phyloP scores from a whole-genome alignment of 2,329 filamentous ascomycete species.

The Cladosporium sp. region DNA sequence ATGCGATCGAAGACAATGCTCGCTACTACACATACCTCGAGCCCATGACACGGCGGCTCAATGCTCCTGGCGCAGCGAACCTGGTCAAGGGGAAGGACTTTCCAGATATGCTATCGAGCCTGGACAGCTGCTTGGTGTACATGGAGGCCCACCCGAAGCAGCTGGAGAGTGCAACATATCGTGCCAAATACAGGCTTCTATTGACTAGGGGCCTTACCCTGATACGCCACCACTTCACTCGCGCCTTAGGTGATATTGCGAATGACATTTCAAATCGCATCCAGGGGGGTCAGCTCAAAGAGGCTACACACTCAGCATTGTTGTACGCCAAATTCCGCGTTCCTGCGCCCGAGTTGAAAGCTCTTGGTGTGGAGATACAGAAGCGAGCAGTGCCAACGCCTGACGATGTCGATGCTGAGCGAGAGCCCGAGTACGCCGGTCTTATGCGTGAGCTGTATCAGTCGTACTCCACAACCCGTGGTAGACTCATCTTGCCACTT shows the following conservation, averaged over 20 bases:
- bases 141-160: slow-evolving; percentile 84
- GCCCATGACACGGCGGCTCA: slow-evolving; percentile 81
- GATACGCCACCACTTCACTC: slow-evolving; percentile 63
- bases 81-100: slow-evolving; percentile 82
- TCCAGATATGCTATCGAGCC: slow-evolving; percentile 77
- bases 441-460: slow-evolving; percentile 62
- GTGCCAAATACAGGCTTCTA: slow-evolving; percentile 79
- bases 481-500: slow-evolving; percentile 57
- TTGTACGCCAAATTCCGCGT: slow-evolving; percentile 69
- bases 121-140: slow-evolving; percentile 89
- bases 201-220: slow-evolving; percentile 66
- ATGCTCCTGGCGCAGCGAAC: slow-evolving; percentile 83
- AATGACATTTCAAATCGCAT: slow-evolving; percentile 60
- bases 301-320: slow-evolving; percentile 67
- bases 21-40: slow-evolving; percentile 94
- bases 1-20: slow-evolving; percentile 84
- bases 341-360: slow-evolving; percentile 61
- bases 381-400: slow-evolving; percentile 56
- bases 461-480: slow-evolving; percentile 57
- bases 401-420: slow-evolving; percentile 45
- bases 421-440: slow-evolving; percentile 62
- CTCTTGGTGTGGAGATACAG: slow-evolving; percentile 63
- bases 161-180: slow-evolving; percentile 81
- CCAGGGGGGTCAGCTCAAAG: slow-evolving; percentile 63
- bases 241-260: slow-evolving; percentile 58